Conservation (phyloP, 1,284 basidiomycete genomes). For the Cystobasidium pallidum region DNA sequence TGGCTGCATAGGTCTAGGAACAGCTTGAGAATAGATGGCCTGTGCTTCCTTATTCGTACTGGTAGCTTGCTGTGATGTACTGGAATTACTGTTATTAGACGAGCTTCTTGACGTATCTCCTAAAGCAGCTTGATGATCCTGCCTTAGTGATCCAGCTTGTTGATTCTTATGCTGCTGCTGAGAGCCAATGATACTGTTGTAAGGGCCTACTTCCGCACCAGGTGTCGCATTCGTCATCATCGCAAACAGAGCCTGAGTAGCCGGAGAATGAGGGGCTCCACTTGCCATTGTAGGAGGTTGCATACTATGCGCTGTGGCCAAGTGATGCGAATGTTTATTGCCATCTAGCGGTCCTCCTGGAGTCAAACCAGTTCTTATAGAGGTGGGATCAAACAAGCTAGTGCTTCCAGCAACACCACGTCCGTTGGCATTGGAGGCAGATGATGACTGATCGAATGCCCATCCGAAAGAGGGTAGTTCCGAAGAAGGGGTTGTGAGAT, state of each 20-base stretch:
- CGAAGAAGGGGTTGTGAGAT: conserved; percentile 69
- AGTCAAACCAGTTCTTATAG: conserved; percentile 51
- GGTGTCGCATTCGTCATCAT: conserved; percentile 77
- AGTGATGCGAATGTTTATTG: conserved; percentile 62
- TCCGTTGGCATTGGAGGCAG: neutral
- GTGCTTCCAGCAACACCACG: conserved; percentile 62
- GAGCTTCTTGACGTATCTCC: conserved; percentile 43
- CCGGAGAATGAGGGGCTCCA: conserved; percentile 86
- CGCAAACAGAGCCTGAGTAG: conserved; percentile 87
- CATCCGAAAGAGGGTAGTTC: conserved; percentile 64
- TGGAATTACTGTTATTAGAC: conserved; percentile 4
- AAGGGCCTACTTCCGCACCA: conserved; percentile 53
- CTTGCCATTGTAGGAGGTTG: neutral
- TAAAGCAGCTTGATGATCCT: conserved; percentile 42
- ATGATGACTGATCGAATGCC: conserved; percentile 63
- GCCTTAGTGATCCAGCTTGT: neutral
- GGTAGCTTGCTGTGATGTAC: conserved; percentile 1
- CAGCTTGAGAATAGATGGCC: conserved; percentile 12
- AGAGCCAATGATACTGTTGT: neutral
- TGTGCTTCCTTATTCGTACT: neutral
- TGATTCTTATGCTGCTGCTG: conserved; percentile 4
- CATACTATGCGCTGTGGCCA: neutral
- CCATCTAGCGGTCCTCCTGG: conserved; percentile 65
- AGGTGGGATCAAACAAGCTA: conserved; percentile 73
- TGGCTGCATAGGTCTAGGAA: conserved; percentile 13